phyloP scores from a whole-genome alignment of 2,329 filamentous ascomycete genomes.

The Paracamarosporium sp. region DNA sequence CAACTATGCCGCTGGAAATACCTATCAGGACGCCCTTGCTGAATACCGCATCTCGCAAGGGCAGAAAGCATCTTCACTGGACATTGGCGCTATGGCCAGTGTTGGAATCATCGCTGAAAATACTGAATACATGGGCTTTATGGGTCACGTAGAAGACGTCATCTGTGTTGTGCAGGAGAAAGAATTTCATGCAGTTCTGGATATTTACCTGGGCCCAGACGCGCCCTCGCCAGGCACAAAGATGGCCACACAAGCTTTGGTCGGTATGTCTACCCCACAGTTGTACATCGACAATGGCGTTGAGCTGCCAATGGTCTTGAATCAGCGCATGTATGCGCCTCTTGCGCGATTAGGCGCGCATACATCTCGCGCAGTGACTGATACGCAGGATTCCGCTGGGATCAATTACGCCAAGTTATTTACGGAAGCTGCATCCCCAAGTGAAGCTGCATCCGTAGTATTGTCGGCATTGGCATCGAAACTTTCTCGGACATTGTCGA shows the following conservation, averaged over 20 bases:
- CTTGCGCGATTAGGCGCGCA: not conserved
- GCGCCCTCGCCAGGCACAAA: not conserved
- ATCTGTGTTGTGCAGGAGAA: not conserved
- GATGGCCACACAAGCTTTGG: not conserved
- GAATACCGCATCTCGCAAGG: not conserved
- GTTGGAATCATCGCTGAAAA: not conserved
- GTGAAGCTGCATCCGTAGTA: not conserved
- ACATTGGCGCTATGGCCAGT: not conserved
- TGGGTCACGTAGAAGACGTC: not conserved
- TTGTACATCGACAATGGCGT: not conserved
- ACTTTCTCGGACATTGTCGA: not conserved
- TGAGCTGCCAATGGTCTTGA: not conserved
- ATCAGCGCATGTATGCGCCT: not conserved
- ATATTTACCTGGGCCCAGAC: not conserved
- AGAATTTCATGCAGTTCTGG: not conserved
- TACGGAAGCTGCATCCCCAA: not conserved
- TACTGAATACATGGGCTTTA: not conserved
- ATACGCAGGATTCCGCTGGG: not conserved
- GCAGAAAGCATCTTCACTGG: not conserved
- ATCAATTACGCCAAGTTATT: not conserved
- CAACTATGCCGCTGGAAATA: slow-evolving; percentile 21
- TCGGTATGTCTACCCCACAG: not conserved
- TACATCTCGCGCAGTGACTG: not conserved
- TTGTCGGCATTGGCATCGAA: not conserved
- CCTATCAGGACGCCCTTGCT: slow-evolving; percentile 23